phyloP scores from a whole-genome alignment of 176 grass and related monocot species.

The Avena insularis region DNA sequence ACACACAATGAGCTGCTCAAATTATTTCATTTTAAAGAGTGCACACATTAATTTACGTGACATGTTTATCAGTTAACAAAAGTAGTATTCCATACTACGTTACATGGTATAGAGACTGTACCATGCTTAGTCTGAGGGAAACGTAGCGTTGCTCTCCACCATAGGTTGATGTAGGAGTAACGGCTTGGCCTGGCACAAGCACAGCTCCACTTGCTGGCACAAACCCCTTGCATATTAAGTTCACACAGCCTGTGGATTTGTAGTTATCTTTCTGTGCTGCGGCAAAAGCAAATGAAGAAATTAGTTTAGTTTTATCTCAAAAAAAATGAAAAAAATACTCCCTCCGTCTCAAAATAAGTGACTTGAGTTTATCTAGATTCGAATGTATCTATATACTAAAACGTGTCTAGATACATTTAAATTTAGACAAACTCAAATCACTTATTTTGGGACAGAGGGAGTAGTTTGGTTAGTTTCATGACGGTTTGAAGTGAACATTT shows the following conservation, averaged over 20 bases:
- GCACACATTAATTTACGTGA: not conserved
- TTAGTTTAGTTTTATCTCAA: not conserved
- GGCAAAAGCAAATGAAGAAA: not conserved
- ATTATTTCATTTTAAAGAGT: not conserved
- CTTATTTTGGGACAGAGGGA: too few species aligned
- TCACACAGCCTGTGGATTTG: conserved; percentile 2
- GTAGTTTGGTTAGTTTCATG: not conserved
- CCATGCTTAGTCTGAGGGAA: not conserved
- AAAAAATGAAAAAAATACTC: too few species aligned
- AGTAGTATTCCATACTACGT: not conserved
- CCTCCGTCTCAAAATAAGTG: too few species aligned
- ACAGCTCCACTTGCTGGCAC: conserved; percentile 8
- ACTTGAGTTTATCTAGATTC: too few species aligned
- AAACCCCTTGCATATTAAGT: not conserved
- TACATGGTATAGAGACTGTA: not conserved
- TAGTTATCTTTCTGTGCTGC: not conserved
- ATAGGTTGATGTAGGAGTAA: not conserved
- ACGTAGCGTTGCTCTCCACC: not conserved
- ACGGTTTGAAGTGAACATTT: not conserved
- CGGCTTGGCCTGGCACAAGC: not conserved
- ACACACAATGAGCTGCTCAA: not conserved
- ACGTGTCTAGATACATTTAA: too few species aligned
- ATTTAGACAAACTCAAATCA: too few species aligned
- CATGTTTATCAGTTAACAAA: not conserved
- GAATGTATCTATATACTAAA: too few species aligned